Base-by-base conservation (phyloP, 2,329 filamentous ascomycete genomes). In the Leptodontidium sp. region DNA sequence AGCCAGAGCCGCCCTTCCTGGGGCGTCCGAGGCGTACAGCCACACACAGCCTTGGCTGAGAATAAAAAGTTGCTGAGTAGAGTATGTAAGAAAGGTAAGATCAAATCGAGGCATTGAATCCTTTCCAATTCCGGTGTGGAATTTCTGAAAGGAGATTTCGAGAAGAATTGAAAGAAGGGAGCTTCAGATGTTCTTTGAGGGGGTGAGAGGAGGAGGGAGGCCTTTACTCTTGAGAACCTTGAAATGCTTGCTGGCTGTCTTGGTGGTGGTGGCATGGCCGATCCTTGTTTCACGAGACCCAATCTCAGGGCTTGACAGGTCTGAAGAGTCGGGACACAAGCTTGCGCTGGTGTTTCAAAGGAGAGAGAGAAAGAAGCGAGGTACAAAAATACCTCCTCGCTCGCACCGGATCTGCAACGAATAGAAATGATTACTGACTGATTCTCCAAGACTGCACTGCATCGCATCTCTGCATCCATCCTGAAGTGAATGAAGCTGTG, bases 211-310 rank as follows among this genome's bases (percentile, higher is more conserved):
- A 40, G 11, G 4, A 24, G 14, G 24, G 17, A 24, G 14, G 17
- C 2, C 32, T 35, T 50, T 26, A 50, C 6, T 15, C 43, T 29
- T 49, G 59, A 62, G 43, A 62, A 50, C 17, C 14, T 11, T 14
- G 49, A 11, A 14, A 9, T 4, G 29, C 29, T 32, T 32, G 29
- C 29, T 32, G 3, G 29, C 29, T 1, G 29, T 32, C 29, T 32
- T 32, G 29, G 29, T 32, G 29, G 3, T 32, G 29, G 29, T 6
- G 21, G 21, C 29, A 32, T 32, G 29, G 29, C 4, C 43, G 11
- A 62, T 50, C 59, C 59, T 12, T 35, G 43, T 61, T 49, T 49
- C 45, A 49, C 45, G 5, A 49, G 14, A 17, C 45, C 47, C 59
- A 49, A 35, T 62, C 29, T 35, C 45, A 50, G 40, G 1, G n/a